Evolutionary conservation across 2,329 filamentous ascomycete genomes (phyloP), one percentile per base, ranked within the genome.

Genomic region (Xylariaceae sp.): DNA sequence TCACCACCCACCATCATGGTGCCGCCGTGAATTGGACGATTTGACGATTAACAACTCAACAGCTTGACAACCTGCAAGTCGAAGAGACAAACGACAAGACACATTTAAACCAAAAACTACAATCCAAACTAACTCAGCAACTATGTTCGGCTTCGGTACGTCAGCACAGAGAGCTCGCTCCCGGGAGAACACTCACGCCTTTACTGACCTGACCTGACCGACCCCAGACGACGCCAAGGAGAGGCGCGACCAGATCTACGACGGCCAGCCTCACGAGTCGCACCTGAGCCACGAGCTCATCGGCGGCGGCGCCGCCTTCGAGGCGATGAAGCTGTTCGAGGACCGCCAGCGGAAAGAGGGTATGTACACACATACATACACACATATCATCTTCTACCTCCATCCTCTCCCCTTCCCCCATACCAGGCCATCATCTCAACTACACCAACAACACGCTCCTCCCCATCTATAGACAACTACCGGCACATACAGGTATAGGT

Each of bases 291-390:
- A 93, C 75, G 89, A 95, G 77, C 70, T 90, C 46, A 71, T 93
- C 53, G 89, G 87, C 62, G 89, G 89, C 60, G 90, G 86, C 55
- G 90, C 89, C 55, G 85, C 88, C 60, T 93, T 93, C 71, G 87
- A 85, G 62, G 90, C 86, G 67, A 89, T 93, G 83, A 91, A 91
- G 80, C 78, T 87, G 20, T 93, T 87, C 67, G 89, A 93, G 76
- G 87, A 92, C 73, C 79, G 83, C 67, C 88, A 92, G 77, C 87
- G 88, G 68, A 79, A 76, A 54, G 79, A 90, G 71, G 89, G 87
- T 86, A 77, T 21, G 77, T 67, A 48, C 19, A n/a, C 41, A 0
- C 23, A 48, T 20, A 23, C 40, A 50, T 32, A 1, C 2, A 18
- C 12, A 48, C 19, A 20, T 37, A 7, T 10, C 9, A 26, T 9